Evolutionary conservation across 805 yeast species (phyloP).

Genomic region (Zygoascus biomembranicola): DNA sequence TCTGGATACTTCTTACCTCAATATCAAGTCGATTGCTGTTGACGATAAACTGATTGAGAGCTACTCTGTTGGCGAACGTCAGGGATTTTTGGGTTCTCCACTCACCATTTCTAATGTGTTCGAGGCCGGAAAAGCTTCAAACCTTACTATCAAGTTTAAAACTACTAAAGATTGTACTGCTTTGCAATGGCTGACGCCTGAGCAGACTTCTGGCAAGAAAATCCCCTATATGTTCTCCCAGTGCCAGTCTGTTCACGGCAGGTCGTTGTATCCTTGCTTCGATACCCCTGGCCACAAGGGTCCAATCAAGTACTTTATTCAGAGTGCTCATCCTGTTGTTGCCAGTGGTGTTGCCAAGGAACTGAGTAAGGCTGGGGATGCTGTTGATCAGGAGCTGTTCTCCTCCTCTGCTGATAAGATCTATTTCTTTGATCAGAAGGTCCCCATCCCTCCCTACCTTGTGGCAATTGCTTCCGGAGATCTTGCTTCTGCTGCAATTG

Average conservation of each 20-base stretch:
- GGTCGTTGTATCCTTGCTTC: constrained; percentile 81
- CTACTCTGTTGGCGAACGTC: constrained; percentile 27
- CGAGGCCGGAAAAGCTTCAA: constrained; percentile 2
- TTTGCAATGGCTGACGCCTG: constrained; percentile 71
- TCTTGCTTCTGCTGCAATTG: constrained; percentile 55
- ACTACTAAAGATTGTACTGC: constrained; percentile 79
- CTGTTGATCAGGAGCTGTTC: constrained; percentile 2
- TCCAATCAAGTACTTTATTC: constrained; percentile 47
- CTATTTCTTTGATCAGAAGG: constrained; percentile 57
- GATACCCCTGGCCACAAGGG: constrained; percentile 85
- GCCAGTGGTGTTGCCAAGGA: constrained; percentile 56
- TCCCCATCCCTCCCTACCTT: constrained; percentile 80
- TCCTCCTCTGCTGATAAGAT: constrained; percentile 9
- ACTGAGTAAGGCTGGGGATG: constrained; percentile 10
- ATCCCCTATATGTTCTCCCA: constrained; percentile 76
- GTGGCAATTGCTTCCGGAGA: constrained; percentile 84
- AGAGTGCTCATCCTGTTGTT: constrained; percentile 59
- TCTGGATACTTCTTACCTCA: constrained; percentile 63
- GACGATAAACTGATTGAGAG: constrained; percentile 29
- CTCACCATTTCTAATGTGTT: constrained; percentile 24
- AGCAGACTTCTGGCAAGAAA: constrained; percentile 63
- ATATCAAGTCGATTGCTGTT: constrained; percentile 37
- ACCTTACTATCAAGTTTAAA: constrained; percentile 39
- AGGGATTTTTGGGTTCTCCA: constrained; percentile 37
- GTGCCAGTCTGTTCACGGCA: constrained; percentile 85